These are phyloP conservation scores for Ophiocordyceps australis DNA, from an alignment of 2,329 filamentous ascomycete species.

Conservation along the genomic window DNA sequence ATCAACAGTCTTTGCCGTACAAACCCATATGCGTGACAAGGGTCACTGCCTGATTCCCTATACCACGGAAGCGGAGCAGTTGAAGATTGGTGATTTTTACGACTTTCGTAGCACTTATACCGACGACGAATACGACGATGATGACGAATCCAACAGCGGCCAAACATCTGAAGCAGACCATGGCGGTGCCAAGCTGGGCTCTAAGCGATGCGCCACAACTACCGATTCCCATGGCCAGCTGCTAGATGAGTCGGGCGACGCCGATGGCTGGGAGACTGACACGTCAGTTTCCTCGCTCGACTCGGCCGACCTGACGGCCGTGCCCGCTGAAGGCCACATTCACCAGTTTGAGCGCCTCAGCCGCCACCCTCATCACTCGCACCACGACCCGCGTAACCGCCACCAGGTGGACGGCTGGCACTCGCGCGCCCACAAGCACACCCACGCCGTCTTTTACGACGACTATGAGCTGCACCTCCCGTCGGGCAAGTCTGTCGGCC, in stretches of 20 bases:
- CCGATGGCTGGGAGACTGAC: conserved; percentile 91
- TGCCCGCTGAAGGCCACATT: conserved; percentile 55
- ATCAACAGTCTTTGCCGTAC: conserved; percentile 59
- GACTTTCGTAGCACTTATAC: conserved; percentile 95
- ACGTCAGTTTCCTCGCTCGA: conserved; percentile 77
- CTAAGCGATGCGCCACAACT: conserved; percentile 32
- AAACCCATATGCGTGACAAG: conserved; percentile 95
- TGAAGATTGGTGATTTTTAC: conserved; percentile 92
- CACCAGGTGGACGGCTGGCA: conserved; percentile 63
- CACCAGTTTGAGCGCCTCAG: conserved; percentile 56
- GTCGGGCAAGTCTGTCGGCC: conserved; percentile 74
- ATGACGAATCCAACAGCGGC: conserved; percentile 28
- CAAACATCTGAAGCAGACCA: conserved; percentile 18
- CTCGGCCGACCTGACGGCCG: conserved; percentile 64
- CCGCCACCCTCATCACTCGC: conserved; percentile 60
- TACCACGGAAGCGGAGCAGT: conserved; percentile 70
- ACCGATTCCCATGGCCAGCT: conserved; percentile 29
- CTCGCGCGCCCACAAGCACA: conserved; percentile 60
- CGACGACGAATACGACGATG: conserved; percentile 51
- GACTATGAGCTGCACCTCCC: conserved; percentile 91
- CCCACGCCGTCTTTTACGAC: conserved; percentile 68
- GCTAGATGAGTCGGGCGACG: conserved; percentile 33
- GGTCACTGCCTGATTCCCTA: conserved; percentile 96
- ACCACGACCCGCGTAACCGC: conserved; percentile 51
- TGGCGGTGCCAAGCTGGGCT: conserved; percentile 53